Percentiles rank a stretch among this genome's conserved stretches.
phyloP scores from a whole-genome alignment of 257 asterid species.

The Nicotiana sylvestris region DNA sequence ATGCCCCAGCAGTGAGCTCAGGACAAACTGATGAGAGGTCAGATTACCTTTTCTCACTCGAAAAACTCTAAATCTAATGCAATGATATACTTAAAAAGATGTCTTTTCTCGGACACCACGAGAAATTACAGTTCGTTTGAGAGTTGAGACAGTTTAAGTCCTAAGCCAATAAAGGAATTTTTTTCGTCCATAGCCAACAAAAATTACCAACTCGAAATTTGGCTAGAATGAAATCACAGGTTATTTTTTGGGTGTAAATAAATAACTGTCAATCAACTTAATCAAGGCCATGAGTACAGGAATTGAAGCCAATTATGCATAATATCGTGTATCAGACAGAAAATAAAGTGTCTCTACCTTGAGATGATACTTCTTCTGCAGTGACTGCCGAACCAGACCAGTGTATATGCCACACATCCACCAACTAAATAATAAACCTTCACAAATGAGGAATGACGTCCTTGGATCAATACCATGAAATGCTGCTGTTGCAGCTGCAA shows the following conservation, averaged over 20 bases:
- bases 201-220: background rate
- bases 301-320: background rate
- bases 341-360: constrained; percentile 43
- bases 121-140: background rate
- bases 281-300: background rate
- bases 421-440: constrained; percentile 95
- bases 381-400: constrained; percentile 69
- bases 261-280: background rate
- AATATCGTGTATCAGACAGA: background rate
- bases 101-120: background rate
- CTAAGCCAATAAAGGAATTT: background rate
- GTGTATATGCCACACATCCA: constrained; percentile 99
- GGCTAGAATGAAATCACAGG: background rate
- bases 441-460: constrained; percentile 72
- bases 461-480: constrained; percentile 87
- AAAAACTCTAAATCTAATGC: background rate
- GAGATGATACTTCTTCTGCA: constrained; percentile 98
- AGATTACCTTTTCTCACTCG: background rate
- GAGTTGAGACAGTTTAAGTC: background rate
- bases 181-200: background rate
- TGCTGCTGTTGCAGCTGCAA: constrained; percentile 70
- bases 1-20: background rate
- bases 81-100: background rate
- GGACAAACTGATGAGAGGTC: background rate
- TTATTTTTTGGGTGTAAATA: background rate